phyloP scores from a whole-genome alignment of 2,329 filamentous ascomycete species.

The Orbilia brochopaga region DNA sequence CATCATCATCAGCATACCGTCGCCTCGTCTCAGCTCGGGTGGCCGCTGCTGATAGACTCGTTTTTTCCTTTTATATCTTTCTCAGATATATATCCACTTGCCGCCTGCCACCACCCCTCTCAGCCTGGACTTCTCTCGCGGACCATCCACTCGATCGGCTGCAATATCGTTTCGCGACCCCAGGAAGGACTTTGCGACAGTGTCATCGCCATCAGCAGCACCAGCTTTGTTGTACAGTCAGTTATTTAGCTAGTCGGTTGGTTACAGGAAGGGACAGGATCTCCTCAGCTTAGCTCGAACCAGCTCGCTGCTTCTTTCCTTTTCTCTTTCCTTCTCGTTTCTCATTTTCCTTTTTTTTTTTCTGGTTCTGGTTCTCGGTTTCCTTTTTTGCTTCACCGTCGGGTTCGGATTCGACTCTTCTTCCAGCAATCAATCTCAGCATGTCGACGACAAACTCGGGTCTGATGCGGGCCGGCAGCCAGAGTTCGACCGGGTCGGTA shows the following conservation, averaged over 20 bases:
- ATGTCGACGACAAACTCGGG: slow-evolving; percentile 39
- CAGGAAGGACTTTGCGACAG: slow-evolving; percentile 2
- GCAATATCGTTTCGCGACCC: not conserved
- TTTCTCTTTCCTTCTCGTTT: slow-evolving; percentile 6
- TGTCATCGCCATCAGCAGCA: no score
- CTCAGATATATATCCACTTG: not conserved
- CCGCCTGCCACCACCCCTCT: not conserved
- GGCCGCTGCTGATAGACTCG: not conserved
- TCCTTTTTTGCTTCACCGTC: not conserved
- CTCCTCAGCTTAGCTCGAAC: slow-evolving; percentile 8
- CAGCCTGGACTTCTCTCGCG: not conserved
- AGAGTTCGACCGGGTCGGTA: slow-evolving; percentile 40
- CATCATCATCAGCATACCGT: not conserved
- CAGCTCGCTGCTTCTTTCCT: slow-evolving; percentile 2
- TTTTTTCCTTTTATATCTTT: no score
- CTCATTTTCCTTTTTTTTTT: slow-evolving; percentile 11
- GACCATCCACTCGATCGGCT: not conserved
- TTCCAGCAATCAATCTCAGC: not conserved
- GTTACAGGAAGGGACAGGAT: slow-evolving; percentile 10
- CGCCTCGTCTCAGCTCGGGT: slow-evolving; percentile 21
- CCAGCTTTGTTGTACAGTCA: not conserved
- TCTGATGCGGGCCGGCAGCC: slow-evolving; percentile 44
- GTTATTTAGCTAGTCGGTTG: not conserved
- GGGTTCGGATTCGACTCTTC: slow-evolving; percentile 11
- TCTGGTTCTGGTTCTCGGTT: slow-evolving; percentile 4